phyloP scores from a whole-genome alignment of 2,329 filamentous ascomycete genomes.

The Aspergillus sp. region DNA sequence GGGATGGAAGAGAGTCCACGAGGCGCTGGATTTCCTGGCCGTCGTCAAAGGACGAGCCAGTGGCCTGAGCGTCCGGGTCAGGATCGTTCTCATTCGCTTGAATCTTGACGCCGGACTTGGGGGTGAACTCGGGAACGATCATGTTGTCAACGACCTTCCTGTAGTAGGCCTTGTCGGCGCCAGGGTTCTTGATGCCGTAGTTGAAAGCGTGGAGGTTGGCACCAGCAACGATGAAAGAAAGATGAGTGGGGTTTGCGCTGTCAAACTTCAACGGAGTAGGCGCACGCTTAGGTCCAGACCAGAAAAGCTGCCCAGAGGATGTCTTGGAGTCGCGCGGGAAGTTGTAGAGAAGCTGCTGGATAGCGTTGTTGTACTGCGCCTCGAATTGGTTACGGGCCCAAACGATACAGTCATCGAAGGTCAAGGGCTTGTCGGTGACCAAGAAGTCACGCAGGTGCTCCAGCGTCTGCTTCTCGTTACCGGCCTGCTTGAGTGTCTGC shows the following conservation, averaged over 20 bases:
- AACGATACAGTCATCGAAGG: slow-evolving; percentile 92
- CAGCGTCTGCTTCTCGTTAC: slow-evolving; percentile 90
- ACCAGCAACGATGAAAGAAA: slow-evolving; percentile 81
- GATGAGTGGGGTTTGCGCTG: slow-evolving; percentile 78
- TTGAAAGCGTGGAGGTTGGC: slow-evolving; percentile 97
- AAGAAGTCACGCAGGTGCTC: slow-evolving; percentile 89
- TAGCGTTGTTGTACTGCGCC: slow-evolving; percentile 94
- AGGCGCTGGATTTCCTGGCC: slow-evolving; percentile 74
- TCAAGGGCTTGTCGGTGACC: slow-evolving; percentile 85
- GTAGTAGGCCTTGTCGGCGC: slow-evolving; percentile 70
- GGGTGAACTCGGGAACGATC: slow-evolving; percentile 93
- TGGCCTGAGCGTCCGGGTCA: slow-evolving; percentile 74
- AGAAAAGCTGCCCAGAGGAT: slow-evolving; percentile 87
- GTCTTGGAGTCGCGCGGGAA: slow-evolving; percentile 94
- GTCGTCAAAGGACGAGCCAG: slow-evolving; percentile 64
- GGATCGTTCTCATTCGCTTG: slow-evolving; percentile 94
- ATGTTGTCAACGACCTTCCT: slow-evolving; percentile 81
- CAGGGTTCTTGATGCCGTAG: slow-evolving; percentile 90
- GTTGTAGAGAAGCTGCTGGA: slow-evolving; percentile 92
- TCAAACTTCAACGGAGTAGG: slow-evolving; percentile 91
- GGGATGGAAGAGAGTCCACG: slow-evolving; percentile 69
- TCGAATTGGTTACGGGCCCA: slow-evolving; percentile 95
- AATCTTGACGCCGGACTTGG: slow-evolving; percentile 89
- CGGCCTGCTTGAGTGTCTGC: slow-evolving; percentile 83
- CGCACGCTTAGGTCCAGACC: slow-evolving; percentile 97